phyloP scores from a whole-genome alignment of 345 rosid species.

The Salix udensis region DNA sequence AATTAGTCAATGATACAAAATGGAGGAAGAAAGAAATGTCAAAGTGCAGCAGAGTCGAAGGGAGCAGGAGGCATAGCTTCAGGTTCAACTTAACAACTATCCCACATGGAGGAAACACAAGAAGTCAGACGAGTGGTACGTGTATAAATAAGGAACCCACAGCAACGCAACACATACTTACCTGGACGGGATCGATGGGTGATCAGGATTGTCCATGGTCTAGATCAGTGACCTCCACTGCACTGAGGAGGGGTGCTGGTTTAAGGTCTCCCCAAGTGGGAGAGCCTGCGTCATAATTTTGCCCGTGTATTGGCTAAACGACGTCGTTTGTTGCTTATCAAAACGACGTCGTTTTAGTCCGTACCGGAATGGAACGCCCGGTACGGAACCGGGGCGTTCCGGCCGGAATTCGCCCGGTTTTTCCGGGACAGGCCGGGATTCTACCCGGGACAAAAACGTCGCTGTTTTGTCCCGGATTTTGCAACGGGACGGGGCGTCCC shows the following conservation, averaged over 20 bases:
- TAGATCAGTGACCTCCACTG: constrained; percentile 24
- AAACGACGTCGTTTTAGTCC: too few species aligned
- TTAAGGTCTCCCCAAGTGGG: constrained; percentile 21
- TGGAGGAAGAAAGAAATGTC: neutral
- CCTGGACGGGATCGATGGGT: constrained; percentile 25
- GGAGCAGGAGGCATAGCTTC: neutral
- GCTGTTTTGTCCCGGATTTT: too few species aligned
- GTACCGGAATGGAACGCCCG: too few species aligned
- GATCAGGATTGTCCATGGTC: constrained; percentile 10
- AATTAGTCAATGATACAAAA: too few species aligned
- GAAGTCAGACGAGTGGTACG: too few species aligned
- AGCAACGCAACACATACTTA: neutral
- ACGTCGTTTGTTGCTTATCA: too few species aligned
- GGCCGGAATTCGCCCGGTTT: too few species aligned
- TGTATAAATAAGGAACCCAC: neutral
- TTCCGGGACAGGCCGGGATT: too few species aligned
- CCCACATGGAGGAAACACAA: neutral
- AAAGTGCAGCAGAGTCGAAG: neutral
- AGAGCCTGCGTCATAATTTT: constrained; percentile 32
- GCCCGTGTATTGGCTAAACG: too few species aligned
- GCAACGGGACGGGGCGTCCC: too few species aligned
- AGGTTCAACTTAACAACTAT: neutral
- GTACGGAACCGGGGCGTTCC: too few species aligned
- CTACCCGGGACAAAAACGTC: too few species aligned
- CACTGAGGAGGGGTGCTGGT: neutral